Conservation (phyloP, 2,329 filamentous ascomycete genomes). For the Nemania serpens region DNA sequence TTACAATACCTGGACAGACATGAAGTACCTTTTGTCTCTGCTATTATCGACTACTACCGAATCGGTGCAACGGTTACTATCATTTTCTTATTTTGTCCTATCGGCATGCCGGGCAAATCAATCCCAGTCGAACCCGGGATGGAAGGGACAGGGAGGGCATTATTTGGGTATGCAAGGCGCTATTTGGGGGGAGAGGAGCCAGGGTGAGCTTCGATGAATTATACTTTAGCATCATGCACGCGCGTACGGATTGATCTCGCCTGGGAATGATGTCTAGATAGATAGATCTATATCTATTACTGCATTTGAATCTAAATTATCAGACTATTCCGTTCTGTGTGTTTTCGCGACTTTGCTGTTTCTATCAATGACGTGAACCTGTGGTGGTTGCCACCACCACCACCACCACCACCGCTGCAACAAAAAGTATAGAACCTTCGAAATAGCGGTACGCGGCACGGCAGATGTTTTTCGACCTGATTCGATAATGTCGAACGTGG, state of each 20-base stretch:
- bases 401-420: no score
- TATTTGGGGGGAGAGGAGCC: slow-evolving; percentile 13
- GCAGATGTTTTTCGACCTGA: neutral
- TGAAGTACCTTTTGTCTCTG: slow-evolving; percentile 17
- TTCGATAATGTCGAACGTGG: neutral
- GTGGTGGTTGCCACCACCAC: no score
- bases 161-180: slow-evolving; percentile 23
- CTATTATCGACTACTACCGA: slow-evolving; percentile 8
- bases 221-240: neutral
- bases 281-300: slow-evolving; percentile 22
- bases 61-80: slow-evolving; percentile 16
- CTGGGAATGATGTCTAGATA: slow-evolving; percentile 20
- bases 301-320: slow-evolving; percentile 7
- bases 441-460: neutral
- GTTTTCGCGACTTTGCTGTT: no score
- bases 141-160: slow-evolving; percentile 21
- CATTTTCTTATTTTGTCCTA: slow-evolving; percentile 17
- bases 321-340: neutral
- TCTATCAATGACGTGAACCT: no score
- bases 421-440: neutral
- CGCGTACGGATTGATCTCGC: slow-evolving; percentile 6
- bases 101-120: slow-evolving; percentile 17
- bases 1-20: slow-evolving; percentile 18
- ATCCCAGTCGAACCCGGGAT: slow-evolving; percentile 7
- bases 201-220: slow-evolving; percentile 14